Percentiles rank a stretch among this genome's conserved stretches.
These are phyloP conservation scores for Bruguiera parviflora DNA, from an alignment of 345 rosid genomes.

Conservation along the genomic window DNA sequence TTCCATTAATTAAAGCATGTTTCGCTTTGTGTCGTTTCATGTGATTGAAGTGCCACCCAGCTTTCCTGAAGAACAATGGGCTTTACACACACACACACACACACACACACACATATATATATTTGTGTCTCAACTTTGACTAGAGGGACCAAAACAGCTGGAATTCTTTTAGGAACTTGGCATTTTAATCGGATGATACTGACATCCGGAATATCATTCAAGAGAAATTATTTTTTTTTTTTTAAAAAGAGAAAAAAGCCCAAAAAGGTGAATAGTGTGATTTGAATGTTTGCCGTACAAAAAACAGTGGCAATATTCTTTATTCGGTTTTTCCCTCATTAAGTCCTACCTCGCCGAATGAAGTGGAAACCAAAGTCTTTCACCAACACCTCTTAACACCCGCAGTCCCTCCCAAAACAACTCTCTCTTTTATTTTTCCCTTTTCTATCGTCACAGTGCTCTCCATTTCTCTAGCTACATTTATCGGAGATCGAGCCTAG, in stretches of 20 bases:
- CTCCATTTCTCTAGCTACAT: conserved; percentile 1
- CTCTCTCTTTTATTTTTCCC: conserved; percentile 9
- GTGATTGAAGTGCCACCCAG: conserved; percentile 9
- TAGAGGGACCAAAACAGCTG: conserved; percentile 21
- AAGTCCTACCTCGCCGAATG: neutral
- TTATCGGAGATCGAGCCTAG: conserved; percentile 35
- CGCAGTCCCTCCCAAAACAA: conserved; percentile 7
- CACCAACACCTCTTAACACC: conserved; percentile 18
- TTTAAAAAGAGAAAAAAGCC: neutral
- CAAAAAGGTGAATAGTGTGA: neutral
- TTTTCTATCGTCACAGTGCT: conserved; percentile 7
- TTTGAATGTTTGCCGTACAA: neutral
- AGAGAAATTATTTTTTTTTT: neutral
- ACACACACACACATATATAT: too few relatives aligned
- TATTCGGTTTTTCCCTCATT: neutral
- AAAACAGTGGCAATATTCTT: neutral
- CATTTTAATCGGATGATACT: too few relatives aligned
- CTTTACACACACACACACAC: neutral
- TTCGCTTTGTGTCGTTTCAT: conserved; percentile 16
- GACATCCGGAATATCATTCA: too few relatives aligned
- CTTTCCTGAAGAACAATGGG: conserved; percentile 18
- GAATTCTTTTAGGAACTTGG: neutral
- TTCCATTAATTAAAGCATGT: conserved; percentile 16
- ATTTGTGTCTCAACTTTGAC: conserved; percentile 17
- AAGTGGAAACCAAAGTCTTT: conserved; percentile 33